phyloP scores from a whole-genome alignment of 2,329 filamentous ascomycete species.

The Furcasterigmium sp. region DNA sequence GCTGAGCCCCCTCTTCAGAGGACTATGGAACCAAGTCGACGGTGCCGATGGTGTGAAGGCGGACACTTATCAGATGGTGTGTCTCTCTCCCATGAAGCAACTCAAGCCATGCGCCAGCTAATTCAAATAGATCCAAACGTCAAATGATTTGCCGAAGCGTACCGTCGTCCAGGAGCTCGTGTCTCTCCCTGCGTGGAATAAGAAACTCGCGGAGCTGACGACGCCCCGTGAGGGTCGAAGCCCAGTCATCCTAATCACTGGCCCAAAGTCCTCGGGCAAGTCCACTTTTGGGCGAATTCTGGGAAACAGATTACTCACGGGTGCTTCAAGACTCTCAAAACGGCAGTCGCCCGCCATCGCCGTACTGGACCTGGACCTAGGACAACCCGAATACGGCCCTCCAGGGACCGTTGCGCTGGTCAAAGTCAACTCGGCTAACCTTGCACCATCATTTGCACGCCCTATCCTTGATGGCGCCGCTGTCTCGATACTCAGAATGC shows the following conservation, averaged over 20 bases:
- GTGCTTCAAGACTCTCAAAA: neutral
- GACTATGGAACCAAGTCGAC: slow-evolving; percentile 55
- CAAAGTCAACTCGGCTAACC: slow-evolving; percentile 52
- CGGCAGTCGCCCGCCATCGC: slow-evolving; percentile 26
- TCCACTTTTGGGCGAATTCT: slow-evolving; percentile 68
- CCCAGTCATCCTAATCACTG: slow-evolving; percentile 54
- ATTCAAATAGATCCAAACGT: slow-evolving; percentile 42
- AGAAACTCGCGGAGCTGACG: slow-evolving; percentile 44
- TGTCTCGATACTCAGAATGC: slow-evolving; percentile 48
- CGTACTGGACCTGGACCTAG: slow-evolving; percentile 68
- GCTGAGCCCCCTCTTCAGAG: slow-evolving; percentile 61
- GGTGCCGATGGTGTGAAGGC: slow-evolving; percentile 14
- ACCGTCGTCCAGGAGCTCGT: slow-evolving; percentile 47
- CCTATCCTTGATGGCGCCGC: slow-evolving; percentile 27
- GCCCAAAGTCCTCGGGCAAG: slow-evolving; percentile 69
- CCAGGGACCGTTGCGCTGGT: slow-evolving; percentile 66
- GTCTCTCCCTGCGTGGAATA: slow-evolving; percentile 57
- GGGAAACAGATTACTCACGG: slow-evolving; percentile 60
- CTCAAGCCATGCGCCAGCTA: slow-evolving; percentile 15
- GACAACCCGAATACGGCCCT: slow-evolving; percentile 69
- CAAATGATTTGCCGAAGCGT: slow-evolving; percentile 45
- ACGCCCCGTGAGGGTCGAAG: slow-evolving; percentile 26
- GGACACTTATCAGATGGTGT: slow-evolving; percentile 46
- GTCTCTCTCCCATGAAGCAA: slow-evolving; percentile 10
- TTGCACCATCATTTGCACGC: slow-evolving; percentile 65